Evolutionary conservation across 2,329 filamentous ascomycete genomes (phyloP), one percentile per base, ranked within the genome.

Genomic region (Hymenotorrendiella dingleyae): DNA sequence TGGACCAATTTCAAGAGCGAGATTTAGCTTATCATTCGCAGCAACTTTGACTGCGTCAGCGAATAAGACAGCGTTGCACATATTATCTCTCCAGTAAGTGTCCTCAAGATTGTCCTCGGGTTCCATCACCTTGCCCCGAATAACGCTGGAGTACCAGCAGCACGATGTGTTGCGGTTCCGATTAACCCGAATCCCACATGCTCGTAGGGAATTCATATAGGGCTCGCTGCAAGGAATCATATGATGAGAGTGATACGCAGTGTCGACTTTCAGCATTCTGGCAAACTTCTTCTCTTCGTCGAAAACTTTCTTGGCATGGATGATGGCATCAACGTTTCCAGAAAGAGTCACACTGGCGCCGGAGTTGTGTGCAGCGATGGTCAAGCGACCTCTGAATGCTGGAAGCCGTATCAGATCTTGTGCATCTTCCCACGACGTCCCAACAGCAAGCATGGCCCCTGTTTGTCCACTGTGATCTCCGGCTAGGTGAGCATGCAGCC

Each of bases 41-140:
- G 43, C 39, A 23, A 10, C 23, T n/a, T 70, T 47, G 0, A 68
- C 68, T 6, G 55, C 52, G 12, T 46, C 14, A 2, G 22, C 35
- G 29, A 23, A 46, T 5, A 26, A 14, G 11, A 44, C 45, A 16
- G 27, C 22, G 12, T 48, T 40, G 20, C 47, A 16, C 53, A 74
- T 55, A 42, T 73, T 74, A 6, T 58, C 49, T 3, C 21, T 20
- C 46, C 46, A 48, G 19, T 48, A 73, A 0, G 48, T 32, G 1
- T 55, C 52, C 17, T 57, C 52, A 1, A 70, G 50, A 7, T 59
- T 43, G 3, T 29, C 27, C 17, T 21, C 22, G 14, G 33, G 24
- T 6, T 38, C 24, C 28, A 40, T 48, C 4, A 37, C 19, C 26
- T 45, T 32, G 24, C 34, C 32, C 8, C 20, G 37, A 14, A 20